Conservation (phyloP, 345 rosid species). For the Excoecaria agallocha region DNA sequence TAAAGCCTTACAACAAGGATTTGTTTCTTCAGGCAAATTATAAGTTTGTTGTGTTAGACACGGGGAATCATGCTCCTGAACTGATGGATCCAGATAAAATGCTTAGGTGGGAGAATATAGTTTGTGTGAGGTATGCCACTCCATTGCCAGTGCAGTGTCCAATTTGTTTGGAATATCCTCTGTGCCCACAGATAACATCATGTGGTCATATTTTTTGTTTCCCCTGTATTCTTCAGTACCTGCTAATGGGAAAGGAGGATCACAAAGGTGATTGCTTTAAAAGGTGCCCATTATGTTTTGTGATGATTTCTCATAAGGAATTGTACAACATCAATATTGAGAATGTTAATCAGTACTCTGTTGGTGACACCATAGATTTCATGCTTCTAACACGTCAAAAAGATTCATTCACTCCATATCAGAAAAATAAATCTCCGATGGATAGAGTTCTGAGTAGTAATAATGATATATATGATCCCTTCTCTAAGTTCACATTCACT, state of each 20-base stretch:
- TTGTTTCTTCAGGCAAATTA: constrained; percentile 93
- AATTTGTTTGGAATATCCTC: constrained; percentile 84
- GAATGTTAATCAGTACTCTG: constrained; percentile 57
- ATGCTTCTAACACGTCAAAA: constrained; percentile 75
- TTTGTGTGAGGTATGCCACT: constrained; percentile 82
- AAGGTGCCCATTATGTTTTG: constrained; percentile 91
- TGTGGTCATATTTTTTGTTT: constrained; percentile 99
- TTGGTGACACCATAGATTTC: constrained; percentile 70
- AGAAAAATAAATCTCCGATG: constrained; percentile 37
- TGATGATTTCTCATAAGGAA: constrained; percentile 80
- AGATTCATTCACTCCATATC: constrained; percentile 56
- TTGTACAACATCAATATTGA: constrained; percentile 72
- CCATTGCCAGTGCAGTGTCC: constrained; percentile 86
- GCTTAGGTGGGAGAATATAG: constrained; percentile 85
- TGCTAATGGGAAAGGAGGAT: constrained; percentile 69
- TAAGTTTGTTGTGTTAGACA: constrained; percentile 85
- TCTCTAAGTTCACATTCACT: constrained; percentile 75
- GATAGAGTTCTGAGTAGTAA: constrained; percentile 16
- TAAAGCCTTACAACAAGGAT: constrained; percentile 84
- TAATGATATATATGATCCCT: constrained; percentile 46
- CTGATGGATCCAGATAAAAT: constrained; percentile 86
- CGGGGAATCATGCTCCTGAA: constrained; percentile 61
- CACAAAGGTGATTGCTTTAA: constrained; percentile 59
- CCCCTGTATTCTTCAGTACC: constrained; percentile 78
- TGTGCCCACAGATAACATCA: constrained; percentile 90